These are phyloP conservation scores for Alloteropsis angusta DNA, from an alignment of 202 grass and related monocot species.

Conservation along the genomic window DNA sequence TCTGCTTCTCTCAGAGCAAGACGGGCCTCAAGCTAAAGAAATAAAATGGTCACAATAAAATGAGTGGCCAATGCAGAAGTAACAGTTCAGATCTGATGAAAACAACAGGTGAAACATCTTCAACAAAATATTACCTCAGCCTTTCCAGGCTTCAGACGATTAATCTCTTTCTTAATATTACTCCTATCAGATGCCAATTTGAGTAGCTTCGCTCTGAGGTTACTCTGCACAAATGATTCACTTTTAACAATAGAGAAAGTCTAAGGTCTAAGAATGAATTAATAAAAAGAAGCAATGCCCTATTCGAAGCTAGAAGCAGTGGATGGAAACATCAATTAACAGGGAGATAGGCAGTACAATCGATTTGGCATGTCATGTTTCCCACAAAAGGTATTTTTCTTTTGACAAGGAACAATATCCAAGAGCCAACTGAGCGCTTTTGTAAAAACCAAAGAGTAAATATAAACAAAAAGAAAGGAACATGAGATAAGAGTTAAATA, in stretches of 20 bases:
- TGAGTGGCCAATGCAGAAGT: constrained; percentile 20
- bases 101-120: background rate
- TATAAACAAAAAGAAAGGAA: background rate
- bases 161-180: constrained; percentile 71
- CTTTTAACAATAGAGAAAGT: background rate
- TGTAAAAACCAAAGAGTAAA: background rate
- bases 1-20: constrained; percentile 67
- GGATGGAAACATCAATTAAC: background rate
- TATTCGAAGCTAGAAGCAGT: background rate
- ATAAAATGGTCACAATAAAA: constrained; percentile 28
- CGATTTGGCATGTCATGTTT: background rate
- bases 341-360: background rate
- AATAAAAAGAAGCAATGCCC: background rate
- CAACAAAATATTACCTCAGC: constrained; percentile 52
- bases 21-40: constrained; percentile 56
- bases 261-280: background rate
- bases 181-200: constrained; percentile 66
- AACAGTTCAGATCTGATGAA: constrained; percentile 1
- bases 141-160: constrained; percentile 64
- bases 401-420: background rate
- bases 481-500: background rate
- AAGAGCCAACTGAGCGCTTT: background rate
- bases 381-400: background rate
- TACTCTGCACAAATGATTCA: constrained; percentile 50
- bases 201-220: constrained; percentile 61